phyloP scores from a whole-genome alignment of 768 basidiomycete genomes.

The Holtermanniella nyarrowii region DNA sequence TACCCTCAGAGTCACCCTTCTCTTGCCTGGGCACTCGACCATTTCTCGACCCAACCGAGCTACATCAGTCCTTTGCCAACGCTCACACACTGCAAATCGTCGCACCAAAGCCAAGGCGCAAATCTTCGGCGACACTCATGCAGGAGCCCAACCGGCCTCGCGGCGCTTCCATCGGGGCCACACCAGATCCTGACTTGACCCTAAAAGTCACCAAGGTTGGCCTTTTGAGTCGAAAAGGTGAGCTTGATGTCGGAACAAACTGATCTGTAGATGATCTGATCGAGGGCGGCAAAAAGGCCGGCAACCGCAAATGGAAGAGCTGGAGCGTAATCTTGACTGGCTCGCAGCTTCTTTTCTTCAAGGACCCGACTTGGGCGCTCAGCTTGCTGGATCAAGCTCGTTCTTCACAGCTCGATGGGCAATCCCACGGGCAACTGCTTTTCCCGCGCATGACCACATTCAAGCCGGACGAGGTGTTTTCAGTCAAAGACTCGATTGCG shows the following conservation, averaged over 20 bases:
- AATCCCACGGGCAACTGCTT: slow-evolving; percentile 7
- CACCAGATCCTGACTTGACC: slow-evolving; percentile 15
- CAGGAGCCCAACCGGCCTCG: not conserved
- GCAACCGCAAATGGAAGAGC: slow-evolving; percentile 74
- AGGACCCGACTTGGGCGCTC: slow-evolving; percentile 39
- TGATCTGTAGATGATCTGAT: slow-evolving; percentile 48
- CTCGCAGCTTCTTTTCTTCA: slow-evolving; percentile 82
- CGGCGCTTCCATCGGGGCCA: not conserved
- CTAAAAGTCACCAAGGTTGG: slow-evolving; percentile 74
- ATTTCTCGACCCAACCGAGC: slow-evolving; percentile 31
- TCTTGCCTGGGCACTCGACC: slow-evolving; percentile 38
- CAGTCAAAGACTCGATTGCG: slow-evolving; percentile 66
- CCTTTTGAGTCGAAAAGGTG: slow-evolving; percentile 60
- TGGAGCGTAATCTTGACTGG: slow-evolving; percentile 78
- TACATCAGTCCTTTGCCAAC: slow-evolving; percentile 30
- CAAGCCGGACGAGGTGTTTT: slow-evolving; percentile 75
- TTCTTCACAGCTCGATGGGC: not conserved
- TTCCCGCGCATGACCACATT: slow-evolving; percentile 43
- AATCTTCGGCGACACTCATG: slow-evolving; percentile 1
- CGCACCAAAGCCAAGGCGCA: slow-evolving; percentile 7
- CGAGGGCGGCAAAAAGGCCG: slow-evolving; percentile 65
- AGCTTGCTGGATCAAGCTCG: slow-evolving; percentile 28
- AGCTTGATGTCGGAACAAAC: slow-evolving; percentile 1
- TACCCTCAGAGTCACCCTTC: slow-evolving; percentile 38
- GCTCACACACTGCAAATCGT: slow-evolving; percentile 32